Conservation (phyloP, 352 stramenopile genomes). For the Pythium aquatile region DNA sequence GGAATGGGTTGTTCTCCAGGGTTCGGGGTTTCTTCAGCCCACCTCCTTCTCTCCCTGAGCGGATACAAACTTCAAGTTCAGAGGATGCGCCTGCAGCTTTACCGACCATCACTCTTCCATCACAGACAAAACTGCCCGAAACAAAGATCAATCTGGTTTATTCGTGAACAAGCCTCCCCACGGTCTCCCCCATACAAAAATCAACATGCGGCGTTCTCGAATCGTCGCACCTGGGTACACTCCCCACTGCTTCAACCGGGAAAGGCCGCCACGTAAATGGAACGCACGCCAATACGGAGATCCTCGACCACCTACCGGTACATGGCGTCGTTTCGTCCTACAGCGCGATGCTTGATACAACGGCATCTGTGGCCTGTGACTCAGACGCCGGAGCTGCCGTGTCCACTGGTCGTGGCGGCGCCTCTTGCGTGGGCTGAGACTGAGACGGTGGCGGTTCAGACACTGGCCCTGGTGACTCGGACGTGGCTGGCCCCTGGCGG, state of each 20-base stretch:
- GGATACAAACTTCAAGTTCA: conserved; percentile 28
- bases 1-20: conserved; percentile 10
- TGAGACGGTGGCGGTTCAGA: not conserved
- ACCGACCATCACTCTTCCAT: conserved; percentile 23
- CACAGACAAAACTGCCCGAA: conserved; percentile 2
- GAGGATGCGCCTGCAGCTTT: conserved; percentile 9
- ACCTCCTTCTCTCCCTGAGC: conserved; percentile 11
- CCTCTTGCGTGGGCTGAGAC: not conserved
- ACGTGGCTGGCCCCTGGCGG: not conserved
- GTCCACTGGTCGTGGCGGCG: not conserved
- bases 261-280: conserved; percentile 13
- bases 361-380: not conserved
- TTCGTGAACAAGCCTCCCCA: conserved; percentile 10
- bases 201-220: conserved; percentile 10
- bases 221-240: not conserved
- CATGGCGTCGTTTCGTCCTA: not conserved
- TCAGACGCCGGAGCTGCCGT: not conserved
- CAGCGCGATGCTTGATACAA: not conserved
- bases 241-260: conserved; percentile 1
- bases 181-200: conserved; percentile 8
- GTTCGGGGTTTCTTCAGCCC: not conserved
- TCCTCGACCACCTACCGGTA: not conserved
- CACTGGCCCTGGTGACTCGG: too few species aligned
- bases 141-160: conserved; percentile 8
- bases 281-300: not conserved